Base-by-base conservation (phyloP, 352 stramenopile species). In the Aphanomyces astaci region DNA sequence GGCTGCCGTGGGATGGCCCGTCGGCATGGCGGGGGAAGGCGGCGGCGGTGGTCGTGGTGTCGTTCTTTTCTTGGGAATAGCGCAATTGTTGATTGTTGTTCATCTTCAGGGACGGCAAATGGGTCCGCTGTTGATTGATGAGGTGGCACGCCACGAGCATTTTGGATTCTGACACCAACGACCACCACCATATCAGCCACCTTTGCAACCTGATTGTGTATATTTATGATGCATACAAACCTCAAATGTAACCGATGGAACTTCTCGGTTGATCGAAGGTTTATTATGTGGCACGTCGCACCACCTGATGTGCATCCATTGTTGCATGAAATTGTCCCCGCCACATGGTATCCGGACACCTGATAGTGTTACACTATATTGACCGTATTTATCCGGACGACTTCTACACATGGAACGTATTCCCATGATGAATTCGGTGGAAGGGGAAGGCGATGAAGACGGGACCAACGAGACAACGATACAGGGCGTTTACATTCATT, bases 101-200 rank as follows among this genome's bases (percentile, higher is more conserved):
- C 48, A 31, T 25, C 10, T 31, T 10, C 11, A 55, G n/a, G 48
- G 48, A 55, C 27, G 48, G 11, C 48, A 15, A 25, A 22, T 55
- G 48, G 10, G n/a, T 22, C 48, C 48, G 27, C 48, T 55, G 10
- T 55, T 55, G 11, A 30, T 55, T 11, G 0, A 55, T 15, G 48
- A 31, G n/a, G 19, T 59, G 19, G 51, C 51, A 59, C 51, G 51
- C 51, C 51, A 59, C 25, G 51, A 59, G 51, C 51, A 59, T 59
- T 33, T 59, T 59, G 25, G 51, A 59, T 59, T 59, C 51, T 59
- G 51, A 59, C n/a, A n/a, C n/a, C n/a, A n/a, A n/a, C n/a, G n/a
- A n/a, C n/a, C n/a, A n/a, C 45, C 45, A 53, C 9, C 22, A 27
- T 59, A 28, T 22, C 22, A 32, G n/a, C 30, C 33, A 36, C n/a